These are phyloP conservation scores for Fusarium dlaminii DNA, from an alignment of 2,329 filamentous ascomycete species.

Conservation along the genomic window DNA sequence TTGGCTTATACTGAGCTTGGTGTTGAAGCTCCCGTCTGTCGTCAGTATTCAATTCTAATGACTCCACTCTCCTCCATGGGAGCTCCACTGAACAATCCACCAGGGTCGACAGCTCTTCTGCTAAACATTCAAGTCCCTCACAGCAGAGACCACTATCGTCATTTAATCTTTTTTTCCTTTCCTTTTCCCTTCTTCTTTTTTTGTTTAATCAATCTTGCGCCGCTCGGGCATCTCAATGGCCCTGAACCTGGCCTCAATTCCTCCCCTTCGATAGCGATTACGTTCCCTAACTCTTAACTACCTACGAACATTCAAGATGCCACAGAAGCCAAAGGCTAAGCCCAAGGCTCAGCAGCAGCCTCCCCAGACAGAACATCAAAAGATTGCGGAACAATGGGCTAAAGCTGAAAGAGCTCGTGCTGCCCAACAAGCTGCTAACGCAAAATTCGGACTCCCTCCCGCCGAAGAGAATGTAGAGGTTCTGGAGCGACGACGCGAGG, in stretches of 20 bases:
- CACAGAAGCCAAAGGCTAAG: conserved; percentile 39
- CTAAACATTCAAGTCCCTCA: conserved; percentile 30
- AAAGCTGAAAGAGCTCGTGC: conserved; percentile 62
- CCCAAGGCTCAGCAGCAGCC: conserved; percentile 39
- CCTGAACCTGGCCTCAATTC: conserved; percentile 16
- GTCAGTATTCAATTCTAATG: background rate
- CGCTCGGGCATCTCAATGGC: conserved; percentile 42
- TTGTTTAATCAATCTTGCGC: conserved; percentile 17
- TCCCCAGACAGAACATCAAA: conserved; percentile 57
- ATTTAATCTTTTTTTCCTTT: conserved; percentile 1
- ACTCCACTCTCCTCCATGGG: conserved; percentile 19
- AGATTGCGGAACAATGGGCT: conserved; percentile 63
- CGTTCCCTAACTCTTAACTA: conserved; percentile 11
- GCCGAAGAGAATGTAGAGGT: conserved; percentile 49
- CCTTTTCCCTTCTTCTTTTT: background rate
- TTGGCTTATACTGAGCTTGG: background rate
- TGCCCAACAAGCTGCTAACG: conserved; percentile 50
- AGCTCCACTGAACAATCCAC: conserved; percentile 40
- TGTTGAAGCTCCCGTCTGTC: conserved; percentile 4
- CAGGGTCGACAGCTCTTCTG: conserved; percentile 24
- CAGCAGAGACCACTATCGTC: conserved; percentile 27
- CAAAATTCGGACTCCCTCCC: conserved; percentile 43
- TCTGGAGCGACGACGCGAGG: conserved; percentile 56
- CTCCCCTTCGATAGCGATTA: conserved; percentile 22
- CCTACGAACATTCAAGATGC: conserved; percentile 43